Evolutionary conservation across 176 grass and related monocot species (phyloP), one percentile per base, ranked within the genome.

Genomic region (Oryza glumipatula): DNA sequence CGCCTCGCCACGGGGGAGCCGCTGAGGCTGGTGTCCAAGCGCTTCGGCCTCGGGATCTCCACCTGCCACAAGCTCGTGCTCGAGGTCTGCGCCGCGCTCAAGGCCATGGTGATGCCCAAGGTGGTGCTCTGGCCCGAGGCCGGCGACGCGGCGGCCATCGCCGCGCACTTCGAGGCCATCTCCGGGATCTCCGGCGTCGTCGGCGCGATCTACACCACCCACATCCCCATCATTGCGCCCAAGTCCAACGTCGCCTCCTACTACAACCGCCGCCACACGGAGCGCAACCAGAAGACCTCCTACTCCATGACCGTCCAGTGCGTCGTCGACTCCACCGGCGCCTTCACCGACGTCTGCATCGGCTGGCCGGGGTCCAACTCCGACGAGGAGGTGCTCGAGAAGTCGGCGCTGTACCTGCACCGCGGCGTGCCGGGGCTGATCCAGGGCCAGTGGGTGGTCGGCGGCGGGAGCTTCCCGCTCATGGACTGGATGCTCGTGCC

Each of bases 51-150:
- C 19, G 95, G 95, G 22, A 92, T 95, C 87, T 92, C 95, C 71
- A 98, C 93, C 68, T 93, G 93, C 82, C 91, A 94, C 80, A 98
- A 98, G 83, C 89, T 98, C 47, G 83, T 98, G 6, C 91, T 93
- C 47, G 95, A 98, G 89, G 93, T 93, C 72, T 95, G 85, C 87
- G 85, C 89, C 39, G 93, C 95, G 68, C 90, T 98, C 78, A 84
- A 76, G 68, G 26, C 82, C 67, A 83, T 95, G 10, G 85, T 98
- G 19, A 88, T 90, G 95, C 93, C 89, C 67, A 84, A 85, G 68
- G 43, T 38, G 44, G 86, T 98, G 74, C 76, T 44, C 44, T 98
- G 92, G 93, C 89, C 93, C 2, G 87, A 93, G 9, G 0, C 8
- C 4, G 56, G 75, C 15, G 26, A 17, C 11, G 73, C 79, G 13